These are phyloP conservation scores for Mucuna pruriens DNA, from an alignment of 306 rosid genomes.

Conservation along the genomic window DNA sequence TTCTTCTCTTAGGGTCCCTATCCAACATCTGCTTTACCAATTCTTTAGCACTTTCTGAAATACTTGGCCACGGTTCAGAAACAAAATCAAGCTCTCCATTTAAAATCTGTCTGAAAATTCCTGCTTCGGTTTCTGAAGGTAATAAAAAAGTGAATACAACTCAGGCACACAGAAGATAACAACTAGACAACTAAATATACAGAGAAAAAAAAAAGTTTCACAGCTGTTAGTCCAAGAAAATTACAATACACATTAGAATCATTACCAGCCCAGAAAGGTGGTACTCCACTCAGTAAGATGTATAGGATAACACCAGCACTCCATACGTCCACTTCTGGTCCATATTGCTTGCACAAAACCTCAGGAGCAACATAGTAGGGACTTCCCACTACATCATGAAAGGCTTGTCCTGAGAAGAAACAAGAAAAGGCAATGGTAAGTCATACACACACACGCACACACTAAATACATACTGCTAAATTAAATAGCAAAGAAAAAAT, in stretches of 20 bases:
- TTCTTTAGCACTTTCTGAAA: slow-evolving; percentile 85
- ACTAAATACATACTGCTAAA: not conserved
- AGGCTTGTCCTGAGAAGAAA: slow-evolving; percentile 65
- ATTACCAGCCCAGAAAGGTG: slow-evolving; percentile 96
- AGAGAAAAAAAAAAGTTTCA: slow-evolving; percentile 13
- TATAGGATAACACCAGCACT: slow-evolving; percentile 95
- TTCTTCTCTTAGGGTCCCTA: slow-evolving; percentile 73
- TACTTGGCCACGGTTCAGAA: slow-evolving; percentile 86
- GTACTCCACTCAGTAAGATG: slow-evolving; percentile 87
- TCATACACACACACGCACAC: not conserved
- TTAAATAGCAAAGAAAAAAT: not conserved
- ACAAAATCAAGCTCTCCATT: slow-evolving; percentile 72
- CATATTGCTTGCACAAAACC: slow-evolving; percentile 75
- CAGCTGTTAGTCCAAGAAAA: slow-evolving; percentile 2
- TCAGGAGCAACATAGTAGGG: slow-evolving; percentile 93
- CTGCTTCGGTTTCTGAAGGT: slow-evolving; percentile 77
- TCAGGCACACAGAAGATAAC: slow-evolving; percentile 11
- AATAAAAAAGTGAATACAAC: slow-evolving; percentile 30
- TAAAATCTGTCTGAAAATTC: slow-evolving; percentile 83
- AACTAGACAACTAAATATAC: not conserved
- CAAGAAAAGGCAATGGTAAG: slow-evolving; percentile 13
- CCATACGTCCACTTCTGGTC: slow-evolving; percentile 92
- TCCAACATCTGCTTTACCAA: slow-evolving; percentile 72
- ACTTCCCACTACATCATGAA: slow-evolving; percentile 84
- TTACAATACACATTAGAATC: slow-evolving; percentile 33